Percentiles rank a stretch among this genome's conserved stretches.
These are phyloP conservation scores for Penicillium mononematosum DNA, from an alignment of 495 filamentous ascomycete species.

Conservation along the genomic window DNA sequence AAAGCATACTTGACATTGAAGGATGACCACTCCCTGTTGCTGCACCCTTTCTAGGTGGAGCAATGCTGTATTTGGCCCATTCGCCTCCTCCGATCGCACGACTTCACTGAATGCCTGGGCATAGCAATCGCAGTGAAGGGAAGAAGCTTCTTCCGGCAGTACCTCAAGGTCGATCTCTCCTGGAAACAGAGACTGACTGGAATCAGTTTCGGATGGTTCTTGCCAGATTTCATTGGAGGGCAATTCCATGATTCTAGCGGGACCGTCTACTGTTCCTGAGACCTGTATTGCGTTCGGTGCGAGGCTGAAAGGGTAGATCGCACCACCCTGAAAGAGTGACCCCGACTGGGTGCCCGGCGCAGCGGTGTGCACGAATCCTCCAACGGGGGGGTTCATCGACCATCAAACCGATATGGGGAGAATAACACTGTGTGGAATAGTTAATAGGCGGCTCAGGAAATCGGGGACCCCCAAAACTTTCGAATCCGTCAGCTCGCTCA, in stretches of 20 bases:
- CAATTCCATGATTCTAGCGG: slow-evolving; percentile 8
- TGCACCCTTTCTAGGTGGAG: slow-evolving; percentile 7
- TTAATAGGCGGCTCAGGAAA: background rate
- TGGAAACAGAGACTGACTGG: background rate
- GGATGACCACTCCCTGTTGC: slow-evolving; percentile 4
- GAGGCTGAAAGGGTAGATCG: background rate
- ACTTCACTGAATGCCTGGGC: background rate
- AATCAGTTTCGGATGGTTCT: background rate
- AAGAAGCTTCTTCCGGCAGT: background rate
- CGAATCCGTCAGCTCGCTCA: background rate
- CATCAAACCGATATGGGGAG: slow-evolving; percentile 3
- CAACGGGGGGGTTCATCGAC: background rate
- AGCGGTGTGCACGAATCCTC: background rate
- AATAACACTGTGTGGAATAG: background rate
- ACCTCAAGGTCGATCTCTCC: background rate
- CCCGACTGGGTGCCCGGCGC: background rate
- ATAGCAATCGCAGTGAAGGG: slow-evolving; percentile 8
- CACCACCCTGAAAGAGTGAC: background rate
- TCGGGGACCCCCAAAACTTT: background rate
- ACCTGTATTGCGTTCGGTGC: slow-evolving; percentile 3
- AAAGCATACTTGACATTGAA: slow-evolving; percentile 5
- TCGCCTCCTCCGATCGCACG: background rate
- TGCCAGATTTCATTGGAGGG: slow-evolving; percentile 2
- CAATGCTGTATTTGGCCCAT: background rate
- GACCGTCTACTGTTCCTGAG: slow-evolving; percentile 1